Base-by-base conservation (phyloP, 225 moss, liverwort and hornwort species). In the Bryoerythrophyllum caledonicum region DNA sequence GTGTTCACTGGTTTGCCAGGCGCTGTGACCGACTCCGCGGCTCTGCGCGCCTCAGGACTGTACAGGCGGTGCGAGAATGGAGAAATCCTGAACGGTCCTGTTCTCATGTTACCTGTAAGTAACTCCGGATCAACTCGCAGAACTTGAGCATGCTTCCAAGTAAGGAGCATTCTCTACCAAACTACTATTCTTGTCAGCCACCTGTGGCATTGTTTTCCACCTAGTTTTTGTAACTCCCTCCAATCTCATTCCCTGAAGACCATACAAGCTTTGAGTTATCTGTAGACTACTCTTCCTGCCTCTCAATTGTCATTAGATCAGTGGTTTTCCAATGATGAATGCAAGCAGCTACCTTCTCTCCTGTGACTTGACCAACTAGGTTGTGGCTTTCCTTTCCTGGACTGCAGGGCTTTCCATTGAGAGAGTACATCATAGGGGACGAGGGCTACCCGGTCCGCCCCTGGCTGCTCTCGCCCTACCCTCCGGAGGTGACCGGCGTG, bases 1-100 rank as follows among this genome's bases (percentile, higher is more conserved):
- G 81, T 96, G 25, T 96, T 91, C 32, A 91, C 91, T 10, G 96
- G 96, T 25, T 89, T 93, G 83, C 90, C 93, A 10, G 96, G 96
- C 32, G 89, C 90, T 55, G 86, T 91, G 53, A 90, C 91, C 1
- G 96, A 96, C 73, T 89, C 96, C 2, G 82, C 87, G 55, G 75
- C 91, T 46, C 85, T 96, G 32, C 87, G 93, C 46, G 90, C 75
- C 76, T 96, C 96, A 25, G 91, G 89, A 60, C 82, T 96, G 12
- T 87, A 77, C 82, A 76, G 90, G 44, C 80, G 86, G 20, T 93
- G 93, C 82, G 96, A 93, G 63, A 90, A 71, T 59, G 93, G 83
- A 27, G 90, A 93, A 71, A 87, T 93, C 68, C 77, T 96, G 69
- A 87, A 84, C 70, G 93, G 96, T 21, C 80, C 91, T 62, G 74